Conservation (phyloP, 345 rosid genomes). For the Corchorus olitorius region DNA sequence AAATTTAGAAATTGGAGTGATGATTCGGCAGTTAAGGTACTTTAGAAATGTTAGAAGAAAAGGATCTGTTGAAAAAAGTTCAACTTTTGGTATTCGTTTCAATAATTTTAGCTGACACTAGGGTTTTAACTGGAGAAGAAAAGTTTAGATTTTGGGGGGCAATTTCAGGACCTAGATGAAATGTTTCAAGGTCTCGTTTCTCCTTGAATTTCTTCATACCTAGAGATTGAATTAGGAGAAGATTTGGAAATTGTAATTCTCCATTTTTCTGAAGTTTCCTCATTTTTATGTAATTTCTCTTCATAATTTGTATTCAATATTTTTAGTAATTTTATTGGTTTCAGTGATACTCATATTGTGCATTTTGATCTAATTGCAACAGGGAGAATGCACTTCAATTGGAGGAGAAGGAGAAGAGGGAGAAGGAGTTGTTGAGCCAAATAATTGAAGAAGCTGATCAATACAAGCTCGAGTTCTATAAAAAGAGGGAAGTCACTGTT, state of each 20-base stretch:
- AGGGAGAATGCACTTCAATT: conserved; percentile 65
- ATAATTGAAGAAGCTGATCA: conserved; percentile 68
- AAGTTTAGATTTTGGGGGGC: not conserved
- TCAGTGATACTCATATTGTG: conserved; percentile 12
- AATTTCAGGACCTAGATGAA: not conserved
- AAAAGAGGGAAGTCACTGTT: conserved; percentile 54
- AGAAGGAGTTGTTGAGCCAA: conserved; percentile 57
- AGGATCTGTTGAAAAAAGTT: not conserved
- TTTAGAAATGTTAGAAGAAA: not conserved
- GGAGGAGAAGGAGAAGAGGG: conserved; percentile 86
- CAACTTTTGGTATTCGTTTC: not conserved
- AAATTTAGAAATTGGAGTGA: not conserved
- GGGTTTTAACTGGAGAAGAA: not conserved
- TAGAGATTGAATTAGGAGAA: not conserved
- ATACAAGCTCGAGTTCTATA: conserved; percentile 61
- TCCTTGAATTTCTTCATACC: not conserved
- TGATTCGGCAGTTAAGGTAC: not conserved
- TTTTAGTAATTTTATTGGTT: not conserved
- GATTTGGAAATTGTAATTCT: not conserved
- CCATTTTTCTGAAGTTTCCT: not conserved
- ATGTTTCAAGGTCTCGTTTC: not conserved
- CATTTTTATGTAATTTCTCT: not conserved
- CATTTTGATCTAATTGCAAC: not conserved
- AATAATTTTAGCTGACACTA: too few relatives aligned
- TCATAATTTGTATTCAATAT: not conserved